These are phyloP conservation scores for Scutellaria baicalensis DNA, from an alignment of 257 asterid genomes.

Conservation along the genomic window DNA sequence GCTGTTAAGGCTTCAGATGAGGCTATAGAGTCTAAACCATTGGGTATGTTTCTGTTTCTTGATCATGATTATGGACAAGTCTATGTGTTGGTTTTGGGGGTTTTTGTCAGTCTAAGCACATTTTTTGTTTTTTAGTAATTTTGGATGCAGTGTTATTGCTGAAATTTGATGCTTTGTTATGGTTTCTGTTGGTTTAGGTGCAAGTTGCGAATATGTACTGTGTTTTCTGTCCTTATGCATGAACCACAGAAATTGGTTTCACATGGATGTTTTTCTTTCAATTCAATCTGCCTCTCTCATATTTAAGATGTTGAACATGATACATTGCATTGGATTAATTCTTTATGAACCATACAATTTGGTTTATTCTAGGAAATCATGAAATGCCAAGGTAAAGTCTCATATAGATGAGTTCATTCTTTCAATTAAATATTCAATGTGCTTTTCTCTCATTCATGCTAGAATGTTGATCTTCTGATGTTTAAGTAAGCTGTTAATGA, in stretches of 20 bases:
- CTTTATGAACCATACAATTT: not conserved
- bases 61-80: not conserved
- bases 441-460: not conserved
- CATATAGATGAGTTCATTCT: not conserved
- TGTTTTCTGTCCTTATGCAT: not conserved
- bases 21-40: constrained; percentile 26
- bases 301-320: too few species aligned
- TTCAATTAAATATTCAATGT: not conserved
- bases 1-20: constrained; percentile 24
- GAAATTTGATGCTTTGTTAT: not conserved
- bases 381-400: not conserved
- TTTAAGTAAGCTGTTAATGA: constrained; percentile 11
- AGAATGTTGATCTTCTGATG: constrained; percentile 3
- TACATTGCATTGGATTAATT: too few species aligned
- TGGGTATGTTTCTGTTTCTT: constrained; percentile 28
- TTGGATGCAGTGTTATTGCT: not conserved
- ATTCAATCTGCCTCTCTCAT: too few species aligned
- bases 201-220: not conserved
- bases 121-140: not conserved
- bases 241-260: not conserved
- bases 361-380: not conserved
- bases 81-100: not conserved
- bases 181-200: not conserved
- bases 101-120: not conserved
- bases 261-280: too few species aligned